Evolutionary conservation across 2,329 filamentous ascomycete species (phyloP).

Genomic region (Neonectria sp.): DNA sequence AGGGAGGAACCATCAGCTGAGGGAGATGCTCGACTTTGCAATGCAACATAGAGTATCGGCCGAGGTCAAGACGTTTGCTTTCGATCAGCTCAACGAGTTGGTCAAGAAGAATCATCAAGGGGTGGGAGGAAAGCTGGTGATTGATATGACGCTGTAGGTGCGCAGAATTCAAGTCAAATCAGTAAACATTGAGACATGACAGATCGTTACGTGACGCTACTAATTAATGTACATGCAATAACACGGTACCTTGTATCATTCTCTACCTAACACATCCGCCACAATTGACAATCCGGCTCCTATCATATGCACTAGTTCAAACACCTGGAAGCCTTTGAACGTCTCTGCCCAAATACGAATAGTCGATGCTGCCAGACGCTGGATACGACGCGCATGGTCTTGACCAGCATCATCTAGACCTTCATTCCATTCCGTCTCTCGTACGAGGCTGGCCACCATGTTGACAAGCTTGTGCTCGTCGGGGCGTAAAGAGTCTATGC

Average conservation of each 20-base stretch:
- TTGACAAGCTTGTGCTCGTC: slow-evolving; percentile 26
- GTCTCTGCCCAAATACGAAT: slow-evolving; percentile 34
- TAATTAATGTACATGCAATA: too few species aligned
- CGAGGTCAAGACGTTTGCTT: slow-evolving; percentile 17
- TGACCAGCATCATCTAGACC: slow-evolving; percentile 1
- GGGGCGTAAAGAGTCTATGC: background rate
- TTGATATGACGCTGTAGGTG: slow-evolving; percentile 14
- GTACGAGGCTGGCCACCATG: slow-evolving; percentile 19
- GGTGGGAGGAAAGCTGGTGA: slow-evolving; percentile 14
- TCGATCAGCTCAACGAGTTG: slow-evolving; percentile 13
- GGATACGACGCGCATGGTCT: slow-evolving; percentile 18
- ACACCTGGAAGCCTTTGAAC: slow-evolving; percentile 34
- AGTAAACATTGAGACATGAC: background rate
- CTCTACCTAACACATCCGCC: slow-evolving; percentile 11
- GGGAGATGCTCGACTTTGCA: slow-evolving; percentile 24
- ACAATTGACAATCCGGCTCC: slow-evolving; percentile 14
- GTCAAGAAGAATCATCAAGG: slow-evolving; percentile 6
- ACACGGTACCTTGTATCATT: background rate
- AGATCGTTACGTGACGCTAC: too few species aligned
- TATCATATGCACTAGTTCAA: slow-evolving; percentile 34
- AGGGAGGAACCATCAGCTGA: slow-evolving; percentile 19
- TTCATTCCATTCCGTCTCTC: slow-evolving; percentile 12
- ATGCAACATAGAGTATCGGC: background rate
- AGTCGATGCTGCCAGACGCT: slow-evolving; percentile 21
- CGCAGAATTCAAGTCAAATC: background rate